phyloP scores from a whole-genome alignment of 2,329 filamentous ascomycete species.

The Nemania sp. region DNA sequence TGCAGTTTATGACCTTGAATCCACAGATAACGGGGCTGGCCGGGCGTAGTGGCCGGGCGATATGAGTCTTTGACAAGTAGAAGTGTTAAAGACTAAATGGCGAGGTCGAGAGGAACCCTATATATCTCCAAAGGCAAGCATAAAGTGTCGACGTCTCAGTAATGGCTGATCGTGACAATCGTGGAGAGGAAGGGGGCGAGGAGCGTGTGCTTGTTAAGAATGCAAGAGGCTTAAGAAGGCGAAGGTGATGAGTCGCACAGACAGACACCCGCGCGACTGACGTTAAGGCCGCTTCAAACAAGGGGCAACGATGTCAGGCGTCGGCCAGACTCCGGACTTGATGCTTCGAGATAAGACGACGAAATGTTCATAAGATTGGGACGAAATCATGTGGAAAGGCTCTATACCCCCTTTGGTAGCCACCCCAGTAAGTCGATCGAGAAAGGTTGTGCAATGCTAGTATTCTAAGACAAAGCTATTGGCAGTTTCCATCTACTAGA shows the following conservation, averaged over 20 bases:
- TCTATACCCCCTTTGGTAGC: slow-evolving; percentile 47
- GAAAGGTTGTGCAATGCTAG: slow-evolving; percentile 49
- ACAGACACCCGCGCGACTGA: slow-evolving; percentile 43
- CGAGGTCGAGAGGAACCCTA: slow-evolving; percentile 52
- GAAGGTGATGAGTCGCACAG: slow-evolving; percentile 43
- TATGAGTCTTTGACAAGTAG: slow-evolving; percentile 12
- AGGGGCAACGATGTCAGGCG: slow-evolving; percentile 41
- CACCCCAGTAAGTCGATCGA: slow-evolving; percentile 38
- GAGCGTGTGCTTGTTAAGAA: slow-evolving; percentile 30
- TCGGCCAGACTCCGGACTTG: slow-evolving; percentile 49
- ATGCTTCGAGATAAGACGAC: slow-evolving; percentile 45
- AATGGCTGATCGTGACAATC: slow-evolving; percentile 36
- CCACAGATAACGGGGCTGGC: neutral
- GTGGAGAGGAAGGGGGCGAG: slow-evolving; percentile 44
- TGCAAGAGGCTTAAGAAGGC: slow-evolving; percentile 42
- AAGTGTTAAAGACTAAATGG: slow-evolving; percentile 47
- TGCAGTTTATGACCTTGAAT: neutral
- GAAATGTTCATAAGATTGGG: slow-evolving; percentile 43
- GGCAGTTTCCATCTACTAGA: slow-evolving; percentile 43
- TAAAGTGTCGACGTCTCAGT: slow-evolving; percentile 41
- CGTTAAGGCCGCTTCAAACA: slow-evolving; percentile 43
- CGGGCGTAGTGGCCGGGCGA: slow-evolving; percentile 22
- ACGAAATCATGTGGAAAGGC: slow-evolving; percentile 42
- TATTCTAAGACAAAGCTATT: slow-evolving; percentile 50
- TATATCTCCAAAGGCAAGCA: slow-evolving; percentile 48